A percentile compares a stretch with the other conserved stretches of the same genome.
phyloP scores from a whole-genome alignment of 2,329 filamentous ascomycete species.

The Hypoxylon sp. region DNA sequence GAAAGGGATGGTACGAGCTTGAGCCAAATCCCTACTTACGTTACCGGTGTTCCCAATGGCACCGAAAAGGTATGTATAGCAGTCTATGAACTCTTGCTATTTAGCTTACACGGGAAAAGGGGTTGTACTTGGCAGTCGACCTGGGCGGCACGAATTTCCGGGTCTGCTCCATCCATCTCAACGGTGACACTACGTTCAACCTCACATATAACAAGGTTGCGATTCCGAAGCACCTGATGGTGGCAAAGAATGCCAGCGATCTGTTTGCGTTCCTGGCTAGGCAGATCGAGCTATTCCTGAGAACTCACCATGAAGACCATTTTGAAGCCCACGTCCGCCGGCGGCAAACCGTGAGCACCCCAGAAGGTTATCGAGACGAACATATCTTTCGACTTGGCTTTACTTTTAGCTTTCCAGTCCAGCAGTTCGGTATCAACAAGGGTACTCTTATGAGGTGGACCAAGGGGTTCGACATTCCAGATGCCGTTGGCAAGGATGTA shows the following conservation, averaged over 20 bases:
- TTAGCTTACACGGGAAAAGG: slow-evolving; percentile 65
- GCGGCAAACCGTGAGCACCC: slow-evolving; percentile 71
- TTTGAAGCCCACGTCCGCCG: slow-evolving; percentile 80
- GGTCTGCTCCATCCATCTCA: slow-evolving; percentile 93
- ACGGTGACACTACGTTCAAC: slow-evolving; percentile 95
- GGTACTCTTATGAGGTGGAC: slow-evolving; percentile 97
- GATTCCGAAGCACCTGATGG: slow-evolving; percentile 92
- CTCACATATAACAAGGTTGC: slow-evolving; percentile 93
- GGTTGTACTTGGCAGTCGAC: slow-evolving; percentile 95
- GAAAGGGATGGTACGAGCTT: slow-evolving; percentile 82
- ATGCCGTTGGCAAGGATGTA: slow-evolving; percentile 94
- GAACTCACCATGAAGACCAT: slow-evolving; percentile 88
- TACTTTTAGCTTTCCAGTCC: slow-evolving; percentile 97
- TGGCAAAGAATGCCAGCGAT: slow-evolving; percentile 85
- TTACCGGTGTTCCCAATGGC: slow-evolving; percentile 95
- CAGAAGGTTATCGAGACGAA: slow-evolving; percentile 75
- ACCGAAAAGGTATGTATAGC: slow-evolving; percentile 84
- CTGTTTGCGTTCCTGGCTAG: slow-evolving; percentile 94
- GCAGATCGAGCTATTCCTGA: slow-evolving; percentile 91
- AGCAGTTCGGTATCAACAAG: slow-evolving; percentile 95
- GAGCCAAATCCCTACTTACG: slow-evolving; percentile 97
- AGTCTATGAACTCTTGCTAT: slow-evolving; percentile 8
- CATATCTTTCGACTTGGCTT: slow-evolving; percentile 95
- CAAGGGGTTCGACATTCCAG: slow-evolving; percentile 97
- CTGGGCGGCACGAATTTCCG: slow-evolving; percentile 99